Evolutionary conservation across 1,284 basidiomycete genomes (phyloP).

Genomic region (Ganoderma sinense): DNA sequence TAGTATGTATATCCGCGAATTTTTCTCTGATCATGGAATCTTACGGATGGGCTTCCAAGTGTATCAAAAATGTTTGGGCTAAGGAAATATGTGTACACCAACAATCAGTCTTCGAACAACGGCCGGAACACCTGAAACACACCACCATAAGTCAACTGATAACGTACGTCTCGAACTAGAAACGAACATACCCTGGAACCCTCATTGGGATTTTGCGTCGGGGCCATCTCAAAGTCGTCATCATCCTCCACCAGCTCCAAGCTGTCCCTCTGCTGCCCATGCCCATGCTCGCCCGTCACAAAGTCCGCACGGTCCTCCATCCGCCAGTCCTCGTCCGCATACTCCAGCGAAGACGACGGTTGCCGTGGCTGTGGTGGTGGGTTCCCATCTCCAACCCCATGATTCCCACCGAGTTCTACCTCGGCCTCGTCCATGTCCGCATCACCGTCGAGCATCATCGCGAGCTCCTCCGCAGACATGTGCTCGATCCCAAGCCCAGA

Average conservation of each 20-base stretch:
- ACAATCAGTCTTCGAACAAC: conserved; percentile 67
- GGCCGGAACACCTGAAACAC: conserved; percentile 62
- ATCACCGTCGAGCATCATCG: conserved; percentile 69
- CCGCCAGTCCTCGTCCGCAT: conserved; percentile 14
- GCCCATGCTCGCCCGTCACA: conserved; percentile 14
- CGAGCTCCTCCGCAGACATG: conserved; percentile 70
- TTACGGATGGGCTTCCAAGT: background rate
- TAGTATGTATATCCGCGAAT: background rate
- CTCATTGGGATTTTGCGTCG: conserved; percentile 53
- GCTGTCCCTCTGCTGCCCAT: conserved; percentile 35
- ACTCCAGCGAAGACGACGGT: conserved; percentile 3
- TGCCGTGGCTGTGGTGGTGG: background rate
- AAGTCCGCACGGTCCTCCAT: conserved; percentile 16
- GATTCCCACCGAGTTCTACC: conserved; percentile 11
- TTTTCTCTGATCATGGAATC: background rate
- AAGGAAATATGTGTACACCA: background rate
- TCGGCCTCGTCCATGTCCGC: conserved; percentile 38
- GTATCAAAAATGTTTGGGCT: background rate
- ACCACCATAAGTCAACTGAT: background rate
- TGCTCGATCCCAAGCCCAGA: conserved; percentile 70
- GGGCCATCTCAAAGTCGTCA: conserved; percentile 57
- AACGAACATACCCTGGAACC: conserved; percentile 43
- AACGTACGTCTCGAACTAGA: conserved; percentile 5
- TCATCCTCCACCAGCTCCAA: conserved; percentile 49
- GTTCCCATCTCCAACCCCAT: conserved; percentile 22